phyloP scores from a whole-genome alignment of 345 rosid genomes.

The Hibiscus trionum region DNA sequence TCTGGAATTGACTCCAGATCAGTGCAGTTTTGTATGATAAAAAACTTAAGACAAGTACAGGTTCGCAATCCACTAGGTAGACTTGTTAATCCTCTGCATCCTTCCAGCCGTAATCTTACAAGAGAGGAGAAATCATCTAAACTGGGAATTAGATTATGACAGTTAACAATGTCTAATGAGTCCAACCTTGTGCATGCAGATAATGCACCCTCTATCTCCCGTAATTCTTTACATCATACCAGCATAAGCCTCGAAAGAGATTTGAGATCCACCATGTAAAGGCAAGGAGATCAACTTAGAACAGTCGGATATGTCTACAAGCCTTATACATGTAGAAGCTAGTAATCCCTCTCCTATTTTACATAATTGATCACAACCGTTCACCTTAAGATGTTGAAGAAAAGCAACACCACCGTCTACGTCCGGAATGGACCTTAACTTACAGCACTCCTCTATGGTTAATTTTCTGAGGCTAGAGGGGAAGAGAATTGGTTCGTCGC shows the following conservation, averaged over 20 bases:
- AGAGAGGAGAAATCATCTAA: not conserved
- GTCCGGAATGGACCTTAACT: not conserved
- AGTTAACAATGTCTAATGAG: not conserved
- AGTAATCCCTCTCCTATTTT: not conserved
- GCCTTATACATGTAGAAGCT: not conserved
- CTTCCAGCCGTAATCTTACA: not conserved
- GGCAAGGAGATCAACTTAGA: not conserved
- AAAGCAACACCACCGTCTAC: not conserved
- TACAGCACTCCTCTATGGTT: not conserved
- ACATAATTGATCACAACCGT: not conserved
- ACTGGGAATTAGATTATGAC: not conserved
- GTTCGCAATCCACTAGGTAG: not conserved
- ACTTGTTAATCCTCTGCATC: not conserved
- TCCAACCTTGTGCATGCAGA: not conserved
- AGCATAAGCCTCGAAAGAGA: not conserved
- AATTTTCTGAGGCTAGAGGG: not conserved
- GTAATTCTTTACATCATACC: not conserved
- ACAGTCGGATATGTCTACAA: slow-evolving; percentile 18
- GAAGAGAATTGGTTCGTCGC: not conserved
- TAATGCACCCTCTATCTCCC: not conserved
- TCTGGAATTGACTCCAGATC: too few relatives aligned
- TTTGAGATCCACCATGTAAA: not conserved
- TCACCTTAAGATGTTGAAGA: not conserved
- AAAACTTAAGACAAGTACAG: not conserved
- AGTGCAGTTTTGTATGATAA: not conserved